Conservation (phyloP, 495 filamentous ascomycete genomes). For the Evernia prunastri region DNA sequence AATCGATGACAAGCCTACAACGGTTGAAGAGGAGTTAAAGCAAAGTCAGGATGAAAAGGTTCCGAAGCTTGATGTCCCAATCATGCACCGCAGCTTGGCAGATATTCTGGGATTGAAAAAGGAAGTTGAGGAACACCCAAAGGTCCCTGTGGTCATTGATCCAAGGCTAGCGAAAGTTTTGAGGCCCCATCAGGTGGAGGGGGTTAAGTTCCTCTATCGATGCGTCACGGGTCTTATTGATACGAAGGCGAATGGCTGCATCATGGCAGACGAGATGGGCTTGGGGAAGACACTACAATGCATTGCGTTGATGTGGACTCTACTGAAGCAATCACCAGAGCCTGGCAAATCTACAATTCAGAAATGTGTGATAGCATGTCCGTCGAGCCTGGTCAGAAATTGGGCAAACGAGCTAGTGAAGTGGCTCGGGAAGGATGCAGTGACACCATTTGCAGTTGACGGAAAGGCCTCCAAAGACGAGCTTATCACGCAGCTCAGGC, state of each 20-base stretch:
- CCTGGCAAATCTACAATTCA: constrained; percentile 90
- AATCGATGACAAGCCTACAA: constrained; percentile 62
- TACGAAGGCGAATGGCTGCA: constrained; percentile 89
- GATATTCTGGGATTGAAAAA: constrained; percentile 96
- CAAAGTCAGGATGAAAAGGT: constrained; percentile 43
- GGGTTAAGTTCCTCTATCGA: constrained; percentile 95
- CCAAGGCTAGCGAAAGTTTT: constrained; percentile 85
- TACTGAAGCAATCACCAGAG: constrained; percentile 91
- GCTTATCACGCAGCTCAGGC: constrained; percentile 76
- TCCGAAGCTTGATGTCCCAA: constrained; percentile 64
- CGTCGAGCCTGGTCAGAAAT: constrained; percentile 91
- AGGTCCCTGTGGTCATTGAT: constrained; percentile 96
- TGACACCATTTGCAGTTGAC: constrained; percentile 92
- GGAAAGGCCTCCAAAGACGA: constrained; percentile 95
- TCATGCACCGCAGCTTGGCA: constrained; percentile 88
- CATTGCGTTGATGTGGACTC: constrained; percentile 85
- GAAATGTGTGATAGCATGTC: constrained; percentile 98
- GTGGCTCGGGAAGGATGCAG: constrained; percentile 89
- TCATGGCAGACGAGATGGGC: constrained; percentile 99
- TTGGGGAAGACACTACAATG: constrained; percentile 88
- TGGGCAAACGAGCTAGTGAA: constrained; percentile 96
- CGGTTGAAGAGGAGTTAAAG: constrained; percentile 46
- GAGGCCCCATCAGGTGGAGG: constrained; percentile 94
- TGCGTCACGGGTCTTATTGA: constrained; percentile 93
- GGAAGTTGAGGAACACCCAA: constrained; percentile 69